Evolutionary conservation across 192 early-diverging fungal species (phyloP), one percentile per base, ranked within the genome.

Genomic region (Backusella circina): DNA sequence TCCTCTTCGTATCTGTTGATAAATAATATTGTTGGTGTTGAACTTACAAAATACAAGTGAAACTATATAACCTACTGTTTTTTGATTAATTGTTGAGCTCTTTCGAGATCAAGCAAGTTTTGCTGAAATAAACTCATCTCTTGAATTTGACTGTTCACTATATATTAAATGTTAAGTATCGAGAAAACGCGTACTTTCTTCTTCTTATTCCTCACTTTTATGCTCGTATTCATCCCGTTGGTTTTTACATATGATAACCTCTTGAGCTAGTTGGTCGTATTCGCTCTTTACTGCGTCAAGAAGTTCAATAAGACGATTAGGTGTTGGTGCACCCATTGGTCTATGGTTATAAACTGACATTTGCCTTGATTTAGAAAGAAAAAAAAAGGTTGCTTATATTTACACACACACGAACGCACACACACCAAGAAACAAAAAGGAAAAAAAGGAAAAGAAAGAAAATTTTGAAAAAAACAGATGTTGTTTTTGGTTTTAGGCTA

Each of bases 191-290:
- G 23, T 54, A 64, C 23, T n/a, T 13, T 3, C 13, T 61, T 54
- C 15, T 75, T n/a, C n/a, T 57, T 54, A 23, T 39, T 37, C 33
- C 1, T 80, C 91, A 95, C 95, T 84, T 83, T 95, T 92, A 73
- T 93, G 89, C 83, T 96, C 97, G 78, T 90, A 88, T 70, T 98
- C 97, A 77, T 97, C 95, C 65, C 92, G 85, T 77, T 95, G 93
- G 33, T 86, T 84, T 80, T 92, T 92, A 83, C 80, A 88, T 23
- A 87, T 83, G 26, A 89, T 84, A 8, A 89, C 87, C 70, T 97
- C 97, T 80, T 95, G 90, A 47, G 86, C 85, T 39, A 95, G 76
- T 75, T 82, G 85, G 57, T 97, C 95, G 72, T 91, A 94, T 83
- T 98, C 97, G 44, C 72, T 77, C 50, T 91, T 91, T 68, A 96